Evolutionary conservation across 495 filamentous ascomycete species (phyloP), one percentile per base, ranked within the genome.

Genomic region (Endocarpon pusillum): DNA sequence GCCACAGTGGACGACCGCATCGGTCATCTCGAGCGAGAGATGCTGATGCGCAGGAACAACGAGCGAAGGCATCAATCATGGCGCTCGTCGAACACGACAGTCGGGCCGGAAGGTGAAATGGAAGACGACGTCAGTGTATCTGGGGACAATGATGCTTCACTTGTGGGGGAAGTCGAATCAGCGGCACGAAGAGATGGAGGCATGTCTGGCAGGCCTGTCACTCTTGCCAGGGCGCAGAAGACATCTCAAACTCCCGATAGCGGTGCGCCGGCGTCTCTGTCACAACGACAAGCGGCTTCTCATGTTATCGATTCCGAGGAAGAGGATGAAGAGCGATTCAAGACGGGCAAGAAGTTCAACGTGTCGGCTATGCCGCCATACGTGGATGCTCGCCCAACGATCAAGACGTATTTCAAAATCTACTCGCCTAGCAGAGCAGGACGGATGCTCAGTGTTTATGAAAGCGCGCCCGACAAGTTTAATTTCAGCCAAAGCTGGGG

Each of bases 401-500:
- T 73, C 33, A 62, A 64, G 44, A 73, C 69, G 3, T 73, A 73
- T 47, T 73, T 73, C 47, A 73, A 73, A 50, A 73, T 73, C 19
- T 73, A 71, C 51, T 62, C 53, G 18, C 70, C 69, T 0, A 62
- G 54, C 15, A 66, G 65, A 35, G 70, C 64, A 15, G 69, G 69
- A 4, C 50, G 69, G 20, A 60, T 71, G 55, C 44, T 73, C 37
- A 63, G 56, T 33, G 64, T 73, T 28, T 73, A 73, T 42, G 66
- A 69, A 36, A 61, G 55, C 36, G 64, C 66, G 11, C 69, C 69
- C 11, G 69, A 73, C 45, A 52, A 53, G 29, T 73, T 73, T 47
- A 73, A 73, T 47, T 73, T 73, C 46, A 67, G 63, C 32, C 69
- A 73, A 52, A 69, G 64, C 42, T 73, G 69, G 69, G 68, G 68